These are phyloP conservation scores for Aureoboletus auriporus DNA, from an alignment of 768 basidiomycete genomes.

Conservation along the genomic window DNA sequence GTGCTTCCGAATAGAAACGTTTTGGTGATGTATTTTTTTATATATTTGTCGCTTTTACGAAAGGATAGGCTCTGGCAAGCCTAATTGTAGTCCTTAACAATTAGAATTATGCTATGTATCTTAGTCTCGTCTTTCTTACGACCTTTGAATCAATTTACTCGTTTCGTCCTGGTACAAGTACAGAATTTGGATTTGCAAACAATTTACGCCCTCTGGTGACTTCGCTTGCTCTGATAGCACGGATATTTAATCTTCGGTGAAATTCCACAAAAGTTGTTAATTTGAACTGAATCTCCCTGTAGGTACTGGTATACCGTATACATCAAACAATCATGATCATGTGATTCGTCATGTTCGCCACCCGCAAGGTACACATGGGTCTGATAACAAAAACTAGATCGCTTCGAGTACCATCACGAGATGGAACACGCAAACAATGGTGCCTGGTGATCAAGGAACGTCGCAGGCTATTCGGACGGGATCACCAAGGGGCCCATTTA, in stretches of 20 bases:
- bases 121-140: conserved; percentile 1
- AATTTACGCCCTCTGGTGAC: neutral
- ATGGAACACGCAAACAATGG: neutral
- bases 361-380: no score
- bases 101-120: conserved; percentile 22
- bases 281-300: neutral
- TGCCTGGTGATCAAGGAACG: no score
- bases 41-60: conserved; percentile 14
- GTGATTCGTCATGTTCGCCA: no score
- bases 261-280: no score
- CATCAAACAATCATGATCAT: no score
- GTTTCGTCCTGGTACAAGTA: no score
- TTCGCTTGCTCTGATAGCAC: conserved; percentile 3
- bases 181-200: neutral
- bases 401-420: neutral
- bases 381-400: no score
- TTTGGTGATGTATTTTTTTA: conserved; percentile 21
- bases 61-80: conserved; percentile 18
- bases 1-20: conserved; percentile 9
- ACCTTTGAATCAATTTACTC: no score
- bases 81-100: conserved; percentile 12
- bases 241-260: neutral
- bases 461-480: neutral
- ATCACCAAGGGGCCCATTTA: neutral
- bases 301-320: no score